Base-by-base conservation (phyloP, 768 basidiomycete genomes). In the Termitomyces sp. region DNA sequence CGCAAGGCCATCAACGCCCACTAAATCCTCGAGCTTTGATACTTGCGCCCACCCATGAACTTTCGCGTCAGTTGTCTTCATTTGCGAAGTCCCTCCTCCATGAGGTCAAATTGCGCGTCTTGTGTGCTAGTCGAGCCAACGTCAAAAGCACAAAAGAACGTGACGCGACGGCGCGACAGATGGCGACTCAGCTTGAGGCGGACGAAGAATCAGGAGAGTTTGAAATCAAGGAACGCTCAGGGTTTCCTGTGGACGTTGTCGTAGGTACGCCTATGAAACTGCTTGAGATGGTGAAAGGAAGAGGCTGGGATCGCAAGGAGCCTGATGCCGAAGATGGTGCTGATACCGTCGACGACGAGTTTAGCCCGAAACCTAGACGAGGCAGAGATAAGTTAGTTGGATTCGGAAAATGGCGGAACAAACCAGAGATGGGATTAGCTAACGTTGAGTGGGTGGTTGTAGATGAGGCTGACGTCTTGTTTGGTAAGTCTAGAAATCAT, bases 381-480 rank as follows among this genome's bases (percentile, higher is more conserved):
- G 74, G 76, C 12, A 66, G 74, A 48, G 75, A 77, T 50, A 74
- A 65, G 63, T 63, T 69, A 66, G 69, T 55, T 28, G 71, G 81
- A 62, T 61, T 77, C 71, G 78, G 78, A 64, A 72, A 64, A 32
- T 76, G 64, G 78, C 77, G 61, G 66, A 73, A 60, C 23, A 74
- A 79, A 49, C 79, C 83, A 5, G 79, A 86, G 66, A 80, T 91
- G 73, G 80, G 85, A 2, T 72, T 93, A 26, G 79, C 79, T 54
- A 80, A 84, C 51, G 75, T 95, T 1, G 92, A 96, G 66, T 96
- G 93, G 93, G 87, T 96, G 6, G 78, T 95, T 3, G 76, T 96
- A 1, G 95, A 97, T 61, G 94, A 97, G 68, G 94, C 95, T 0
- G 95, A 96, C 68, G 84, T 97, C 51, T 75, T 95, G 13, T 88